A percentile compares a stretch with the other conserved stretches of the same genome.
These are phyloP conservation scores for Aspergillus cavernicola DNA, from an alignment of 495 filamentous ascomycete species.

Conservation along the genomic window DNA sequence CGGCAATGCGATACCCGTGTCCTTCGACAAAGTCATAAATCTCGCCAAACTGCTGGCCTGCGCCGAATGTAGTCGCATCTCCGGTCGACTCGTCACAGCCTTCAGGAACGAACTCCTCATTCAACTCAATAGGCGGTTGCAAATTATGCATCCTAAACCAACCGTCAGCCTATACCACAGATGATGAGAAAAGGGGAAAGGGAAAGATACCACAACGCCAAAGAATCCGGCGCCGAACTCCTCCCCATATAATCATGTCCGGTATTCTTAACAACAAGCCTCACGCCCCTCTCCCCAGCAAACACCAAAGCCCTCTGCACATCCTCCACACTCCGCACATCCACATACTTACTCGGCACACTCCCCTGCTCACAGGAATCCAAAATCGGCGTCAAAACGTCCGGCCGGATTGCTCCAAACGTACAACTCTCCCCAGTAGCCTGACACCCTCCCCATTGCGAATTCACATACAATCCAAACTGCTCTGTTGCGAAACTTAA, in stretches of 20 bases:
- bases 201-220: slow-evolving; percentile 33
- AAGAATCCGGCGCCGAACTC: slow-evolving; percentile 12
- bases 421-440: slow-evolving; percentile 8
- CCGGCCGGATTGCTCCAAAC: not conserved
- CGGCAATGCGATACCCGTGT: slow-evolving; percentile 20
- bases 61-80: slow-evolving; percentile 18
- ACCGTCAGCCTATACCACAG: too few species aligned
- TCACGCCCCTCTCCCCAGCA: slow-evolving; percentile 29
- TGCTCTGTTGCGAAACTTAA: not conserved
- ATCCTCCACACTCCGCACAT: slow-evolving; percentile 2
- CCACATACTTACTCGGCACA: slow-evolving; percentile 11
- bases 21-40: slow-evolving; percentile 26
- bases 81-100: slow-evolving; percentile 16
- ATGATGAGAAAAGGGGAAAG: too few species aligned
- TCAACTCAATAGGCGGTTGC: slow-evolving; percentile 17
- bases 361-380: slow-evolving; percentile 5
- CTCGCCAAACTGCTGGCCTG: slow-evolving; percentile 19
- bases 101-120: slow-evolving; percentile 8
- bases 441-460: slow-evolving; percentile 13
- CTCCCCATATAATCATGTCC: slow-evolving; percentile 31
- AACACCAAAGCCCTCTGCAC: slow-evolving; percentile 11
- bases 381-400: not conserved
- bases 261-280: slow-evolving; percentile 38
- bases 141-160: slow-evolving; percentile 25
- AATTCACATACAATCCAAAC: not conserved